Evolutionary conservation across 2,329 filamentous ascomycete species (phyloP).

Genomic region (Apiospora malaysiana): DNA sequence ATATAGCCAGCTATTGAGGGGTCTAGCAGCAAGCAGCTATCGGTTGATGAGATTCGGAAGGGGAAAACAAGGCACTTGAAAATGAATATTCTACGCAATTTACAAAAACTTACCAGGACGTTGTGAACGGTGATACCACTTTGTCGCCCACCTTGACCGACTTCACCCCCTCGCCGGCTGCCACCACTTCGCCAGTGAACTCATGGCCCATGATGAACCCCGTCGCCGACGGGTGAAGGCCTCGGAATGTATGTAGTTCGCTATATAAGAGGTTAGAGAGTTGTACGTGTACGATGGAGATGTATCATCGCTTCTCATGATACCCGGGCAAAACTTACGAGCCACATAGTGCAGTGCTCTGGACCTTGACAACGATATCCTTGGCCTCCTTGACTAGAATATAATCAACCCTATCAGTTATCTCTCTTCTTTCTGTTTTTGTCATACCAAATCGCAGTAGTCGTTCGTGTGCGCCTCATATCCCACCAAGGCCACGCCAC

Average conservation of each 20-base stretch:
- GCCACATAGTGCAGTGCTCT: slow-evolving; percentile 84
- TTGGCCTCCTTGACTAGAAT: slow-evolving; percentile 65
- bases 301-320: not conserved
- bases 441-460: no score
- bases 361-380: slow-evolving; percentile 84
- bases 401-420: slow-evolving; percentile 25
- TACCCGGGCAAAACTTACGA: slow-evolving; percentile 62
- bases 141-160: slow-evolving; percentile 75
- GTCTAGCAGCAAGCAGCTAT: not conserved
- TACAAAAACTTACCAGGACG: slow-evolving; percentile 66
- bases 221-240: slow-evolving; percentile 73
- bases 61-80: not conserved
- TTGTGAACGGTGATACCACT: slow-evolving; percentile 84
- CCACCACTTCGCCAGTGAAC: slow-evolving; percentile 78
- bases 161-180: slow-evolving; percentile 71
- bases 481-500: not conserved
- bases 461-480: not conserved
- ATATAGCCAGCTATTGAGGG: no score
- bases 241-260: slow-evolving; percentile 86
- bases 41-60: no score
- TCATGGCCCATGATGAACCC: slow-evolving; percentile 81
- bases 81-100: no score
- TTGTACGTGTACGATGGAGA: not conserved
- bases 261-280: slow-evolving; percentile 47
- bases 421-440: slow-evolving; percentile 2